Base-by-base conservation (phyloP, 495 filamentous ascomycete species). In the Physcia stellaris region DNA sequence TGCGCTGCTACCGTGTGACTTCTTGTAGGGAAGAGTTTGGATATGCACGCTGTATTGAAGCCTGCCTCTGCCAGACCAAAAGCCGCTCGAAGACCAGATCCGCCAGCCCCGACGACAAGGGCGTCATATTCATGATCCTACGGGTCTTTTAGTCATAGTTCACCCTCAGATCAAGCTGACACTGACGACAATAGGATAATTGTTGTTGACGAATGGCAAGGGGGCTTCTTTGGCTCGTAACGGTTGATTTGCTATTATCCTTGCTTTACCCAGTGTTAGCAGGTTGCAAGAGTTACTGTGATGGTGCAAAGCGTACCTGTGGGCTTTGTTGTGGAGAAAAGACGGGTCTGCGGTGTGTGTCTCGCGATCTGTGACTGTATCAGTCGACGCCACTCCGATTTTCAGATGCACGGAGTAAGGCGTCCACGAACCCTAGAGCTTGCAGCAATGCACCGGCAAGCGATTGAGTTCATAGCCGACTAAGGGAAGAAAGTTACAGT, bases 21-120 rank as follows among this genome's bases (percentile, higher is more conserved):
- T 71, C 88, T 70, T 24, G 88, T 96, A 41, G 88, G 88, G 68
- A 96, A 96, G 22, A 96, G 76, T 69, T 96, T 96, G 28, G 85
- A 93, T 64, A 96, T 90, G 67, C 88, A 96, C 39, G 88, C 88
- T 37, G 86, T 94, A 61, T 95, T 94, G 72, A 96, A 94, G 33
- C 88, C 88, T 52, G 88, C 88, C 64, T 96, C 88, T 47, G 88
- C 88, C 40, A 96, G 75, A 63, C 88, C 88, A 64, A 95, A 93
- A 32, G 88, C 88, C 36, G 88, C 88, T 52, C 88, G 85, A 47
- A 96, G 75, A 63, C 88, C 88, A 43, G 88, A 77, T 54, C 88
- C 88, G 48, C 88, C 88, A 46, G 88, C 88, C 56, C 88, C 88
- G 44, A 96, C 83, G 37, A 96, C 88, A 50, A 96, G 70, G 24